Conservation (phyloP, 192 early-diverging fungal genomes). For the Funneliformis geosporum region DNA sequence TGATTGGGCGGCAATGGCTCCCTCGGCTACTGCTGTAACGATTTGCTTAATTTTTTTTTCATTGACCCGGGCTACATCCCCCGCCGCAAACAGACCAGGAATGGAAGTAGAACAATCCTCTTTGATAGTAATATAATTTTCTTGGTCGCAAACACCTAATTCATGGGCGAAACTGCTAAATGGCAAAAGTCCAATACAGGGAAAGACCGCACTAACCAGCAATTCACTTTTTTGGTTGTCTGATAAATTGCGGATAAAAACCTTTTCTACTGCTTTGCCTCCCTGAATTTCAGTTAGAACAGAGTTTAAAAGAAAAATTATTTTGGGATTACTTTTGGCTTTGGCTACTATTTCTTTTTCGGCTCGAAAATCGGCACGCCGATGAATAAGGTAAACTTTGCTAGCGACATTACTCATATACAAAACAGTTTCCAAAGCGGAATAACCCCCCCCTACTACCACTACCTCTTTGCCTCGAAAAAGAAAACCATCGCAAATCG, state of each 20-base stretch:
- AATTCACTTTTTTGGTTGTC: no score
- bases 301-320: conserved; percentile 18
- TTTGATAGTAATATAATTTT: conserved; percentile 18
- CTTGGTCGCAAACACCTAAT: conserved; percentile 11
- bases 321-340: neutral
- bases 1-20: conserved; percentile 21
- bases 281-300: neutral
- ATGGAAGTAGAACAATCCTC: conserved; percentile 17
- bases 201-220: conserved; percentile 10
- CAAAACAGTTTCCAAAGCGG: conserved; percentile 2
- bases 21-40: conserved; percentile 17
- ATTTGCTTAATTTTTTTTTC: conserved; percentile 28
- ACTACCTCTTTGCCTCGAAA: neutral
- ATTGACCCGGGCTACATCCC: conserved; percentile 8
- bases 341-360: conserved; percentile 18
- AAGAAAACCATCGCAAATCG: conserved; percentile 27
- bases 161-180: conserved; percentile 15
- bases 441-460: conserved; percentile 20
- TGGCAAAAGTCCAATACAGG: conserved; percentile 8
- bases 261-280: neutral
- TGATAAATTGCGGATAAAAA: neutral
- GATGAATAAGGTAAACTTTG: conserved; percentile 21
- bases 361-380: neutral
- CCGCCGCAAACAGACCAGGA: conserved; percentile 18
- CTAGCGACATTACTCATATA: conserved; percentile 6